Evolutionary conservation across 148 eudicot species (phyloP).

Genomic region (Persicaria maculosa): DNA sequence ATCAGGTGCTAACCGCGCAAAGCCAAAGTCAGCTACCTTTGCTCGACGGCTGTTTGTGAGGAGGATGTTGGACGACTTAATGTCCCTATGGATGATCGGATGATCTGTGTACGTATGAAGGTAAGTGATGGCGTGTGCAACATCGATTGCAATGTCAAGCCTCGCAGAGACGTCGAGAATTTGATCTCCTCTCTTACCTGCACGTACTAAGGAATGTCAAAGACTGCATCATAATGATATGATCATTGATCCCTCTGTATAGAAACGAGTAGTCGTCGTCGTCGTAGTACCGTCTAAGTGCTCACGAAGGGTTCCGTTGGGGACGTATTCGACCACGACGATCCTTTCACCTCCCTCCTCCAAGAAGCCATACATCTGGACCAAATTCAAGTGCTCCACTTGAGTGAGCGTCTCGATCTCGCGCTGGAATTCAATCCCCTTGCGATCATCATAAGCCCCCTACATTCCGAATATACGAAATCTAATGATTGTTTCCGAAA

Average conservation of each 20-base stretch:
- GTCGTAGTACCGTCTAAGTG: slow-evolving; percentile 58
- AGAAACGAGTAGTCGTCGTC: slow-evolving; percentile 16
- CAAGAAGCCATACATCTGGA: slow-evolving; percentile 59
- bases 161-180: slow-evolving; percentile 56
- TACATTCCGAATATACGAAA: slow-evolving; percentile 29
- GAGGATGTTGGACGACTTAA: slow-evolving; percentile 90
- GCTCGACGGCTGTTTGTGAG: slow-evolving; percentile 59
- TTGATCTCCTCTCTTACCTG: slow-evolving; percentile 44
- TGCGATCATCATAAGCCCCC: slow-evolving; percentile 36
- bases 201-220: slow-evolving; percentile 14
- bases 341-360: slow-evolving; percentile 68
- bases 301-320: slow-evolving; percentile 85
- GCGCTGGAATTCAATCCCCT: slow-evolving; percentile 54
- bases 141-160: slow-evolving; percentile 77
- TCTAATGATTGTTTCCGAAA: neutral
- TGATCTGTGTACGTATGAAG: slow-evolving; percentile 83
- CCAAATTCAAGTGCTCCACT: slow-evolving; percentile 75
- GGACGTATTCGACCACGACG: slow-evolving; percentile 74
- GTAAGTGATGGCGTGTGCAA: slow-evolving; percentile 89
- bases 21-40: slow-evolving; percentile 92
- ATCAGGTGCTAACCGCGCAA: slow-evolving; percentile 68
- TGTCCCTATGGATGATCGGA: slow-evolving; percentile 90
- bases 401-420: slow-evolving; percentile 54
- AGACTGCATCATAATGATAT: neutral
- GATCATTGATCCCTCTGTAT: too few relatives aligned